A percentile compares a stretch with the other conserved stretches of the same genome.
These are phyloP conservation scores for Macadamia tetraphylla DNA, from an alignment of 164 flowering plant species.

Conservation along the genomic window DNA sequence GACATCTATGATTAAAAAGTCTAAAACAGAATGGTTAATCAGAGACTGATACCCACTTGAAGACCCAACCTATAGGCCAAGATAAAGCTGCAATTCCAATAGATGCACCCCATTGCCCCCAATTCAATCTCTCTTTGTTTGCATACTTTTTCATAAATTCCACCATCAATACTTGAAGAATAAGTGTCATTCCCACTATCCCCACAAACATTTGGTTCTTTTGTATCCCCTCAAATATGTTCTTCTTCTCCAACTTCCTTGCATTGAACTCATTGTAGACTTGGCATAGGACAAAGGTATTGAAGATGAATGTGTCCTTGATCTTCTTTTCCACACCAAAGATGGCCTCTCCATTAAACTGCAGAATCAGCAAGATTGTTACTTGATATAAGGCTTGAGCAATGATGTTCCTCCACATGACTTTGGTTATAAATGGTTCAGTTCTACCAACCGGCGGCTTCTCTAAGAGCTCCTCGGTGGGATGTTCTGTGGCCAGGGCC, in stretches of 20 bases:
- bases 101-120: constrained; percentile 9
- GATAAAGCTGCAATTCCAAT: constrained; percentile 4
- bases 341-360: constrained; percentile 3
- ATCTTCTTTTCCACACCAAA: constrained; percentile 6
- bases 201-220: constrained; percentile 8
- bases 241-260: constrained; percentile 8
- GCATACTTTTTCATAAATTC: constrained; percentile 8
- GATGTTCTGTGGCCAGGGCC: constrained; percentile 11
- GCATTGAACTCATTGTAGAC: constrained; percentile 10
- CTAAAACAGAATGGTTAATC: too few relatives aligned
- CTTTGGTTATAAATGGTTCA: constrained; percentile 5
- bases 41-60: too few relatives aligned
- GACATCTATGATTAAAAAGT: too few relatives aligned
- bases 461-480: constrained; percentile 10
- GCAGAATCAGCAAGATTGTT: constrained; percentile 3
- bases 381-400: constrained; percentile 11
- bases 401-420: constrained; percentile 11
- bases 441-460: constrained; percentile 11
- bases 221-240: constrained; percentile 3
- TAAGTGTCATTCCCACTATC: constrained; percentile 2
- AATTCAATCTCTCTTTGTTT: constrained; percentile 4
- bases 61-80: constrained; percentile 6
- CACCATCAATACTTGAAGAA: constrained; percentile 12
- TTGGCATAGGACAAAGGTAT: constrained; percentile 10
- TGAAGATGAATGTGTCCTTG: constrained; percentile 6